These are phyloP conservation scores for Aquilaria yunnanensis DNA, from an alignment of 345 rosid species.

Conservation along the genomic window DNA sequence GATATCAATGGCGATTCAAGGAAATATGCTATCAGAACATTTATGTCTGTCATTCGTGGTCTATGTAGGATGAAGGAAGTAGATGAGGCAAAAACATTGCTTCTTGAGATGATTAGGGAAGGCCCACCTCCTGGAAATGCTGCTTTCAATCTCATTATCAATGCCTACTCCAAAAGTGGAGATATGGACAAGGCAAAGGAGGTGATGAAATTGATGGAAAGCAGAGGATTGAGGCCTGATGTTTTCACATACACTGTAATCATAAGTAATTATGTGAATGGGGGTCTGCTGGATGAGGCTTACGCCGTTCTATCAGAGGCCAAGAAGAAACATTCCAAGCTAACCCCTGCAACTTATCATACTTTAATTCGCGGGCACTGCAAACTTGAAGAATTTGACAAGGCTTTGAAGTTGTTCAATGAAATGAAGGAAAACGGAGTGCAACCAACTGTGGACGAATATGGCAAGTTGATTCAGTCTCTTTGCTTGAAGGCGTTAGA, in stretches of 20 bases:
- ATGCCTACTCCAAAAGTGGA: conserved; percentile 49
- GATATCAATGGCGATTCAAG: conserved; percentile 39
- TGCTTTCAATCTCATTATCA: conserved; percentile 54
- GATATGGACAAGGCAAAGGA: conserved; percentile 53
- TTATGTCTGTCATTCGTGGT: conserved; percentile 58
- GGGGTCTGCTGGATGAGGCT: conserved; percentile 77
- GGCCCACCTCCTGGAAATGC: conserved; percentile 88
- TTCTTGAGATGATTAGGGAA: conserved; percentile 56
- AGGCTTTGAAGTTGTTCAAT: conserved; percentile 54
- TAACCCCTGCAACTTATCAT: conserved; percentile 67
- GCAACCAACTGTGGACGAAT: conserved; percentile 60
- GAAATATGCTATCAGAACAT: conserved; percentile 60
- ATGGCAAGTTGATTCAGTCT: conserved; percentile 72
- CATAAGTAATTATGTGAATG: conserved; percentile 68
- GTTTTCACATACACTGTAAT: conserved; percentile 69
- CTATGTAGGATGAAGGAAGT: conserved; percentile 60
- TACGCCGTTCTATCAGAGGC: conserved; percentile 50
- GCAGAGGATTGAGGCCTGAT: conserved; percentile 75
- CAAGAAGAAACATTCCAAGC: conserved; percentile 61
- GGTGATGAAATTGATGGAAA: conserved; percentile 59
- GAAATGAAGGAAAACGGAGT: conserved; percentile 73
- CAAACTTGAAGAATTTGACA: conserved; percentile 67
- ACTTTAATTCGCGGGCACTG: conserved; percentile 73
- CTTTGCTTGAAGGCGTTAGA: conserved; percentile 74
- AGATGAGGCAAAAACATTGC: conserved; percentile 47